These are phyloP conservation scores for Cyclotella distinguenda DNA, from an alignment of 108 stramenopile genomes.

Conservation along the genomic window DNA sequence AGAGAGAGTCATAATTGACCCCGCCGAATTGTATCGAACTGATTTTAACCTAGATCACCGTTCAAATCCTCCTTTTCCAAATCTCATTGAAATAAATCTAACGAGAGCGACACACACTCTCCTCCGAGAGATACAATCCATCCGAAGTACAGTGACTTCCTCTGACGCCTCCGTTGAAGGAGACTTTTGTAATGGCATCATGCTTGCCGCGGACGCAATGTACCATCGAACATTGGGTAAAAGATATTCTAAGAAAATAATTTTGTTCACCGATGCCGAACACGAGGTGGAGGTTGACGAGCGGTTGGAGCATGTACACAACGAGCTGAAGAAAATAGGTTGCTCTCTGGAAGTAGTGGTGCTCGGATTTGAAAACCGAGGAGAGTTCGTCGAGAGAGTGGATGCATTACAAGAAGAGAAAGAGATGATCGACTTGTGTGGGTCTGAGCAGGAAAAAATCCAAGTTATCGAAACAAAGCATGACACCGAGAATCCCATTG, in stretches of 20 bases:
- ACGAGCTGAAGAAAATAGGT: conserved; percentile 59
- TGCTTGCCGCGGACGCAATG: conserved; percentile 76
- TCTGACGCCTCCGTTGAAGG: conserved; percentile 29
- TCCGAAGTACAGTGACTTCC: conserved; percentile 36
- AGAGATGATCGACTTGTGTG: conserved; percentile 22
- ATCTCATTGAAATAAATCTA: conserved; percentile 61
- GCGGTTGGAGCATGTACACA: conserved; percentile 57
- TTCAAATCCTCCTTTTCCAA: conserved; percentile 53
- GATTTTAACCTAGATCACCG: too few relatives aligned
- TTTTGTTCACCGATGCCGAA: conserved; percentile 82
- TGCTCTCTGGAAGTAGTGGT: conserved; percentile 68
- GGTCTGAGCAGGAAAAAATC: conserved; percentile 13
- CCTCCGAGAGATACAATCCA: conserved; percentile 43
- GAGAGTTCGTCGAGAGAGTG: conserved; percentile 12
- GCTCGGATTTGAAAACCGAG: conserved; percentile 45
- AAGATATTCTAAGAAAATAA: conserved; percentile 57
- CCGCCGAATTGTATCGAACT: too few relatives aligned
- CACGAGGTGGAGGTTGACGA: conserved; percentile 55
- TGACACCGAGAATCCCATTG: too few relatives aligned
- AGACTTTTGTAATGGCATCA: conserved; percentile 71
- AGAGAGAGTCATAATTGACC: too few relatives aligned
- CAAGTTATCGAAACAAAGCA: too few relatives aligned
- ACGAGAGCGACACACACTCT: conserved; percentile 52
- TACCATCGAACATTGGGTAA: conserved; percentile 59
- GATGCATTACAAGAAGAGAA: conserved; percentile 18